Evolutionary conservation across 805 yeast species (phyloP).

Genomic region (Wickerhamiella dianesei): DNA sequence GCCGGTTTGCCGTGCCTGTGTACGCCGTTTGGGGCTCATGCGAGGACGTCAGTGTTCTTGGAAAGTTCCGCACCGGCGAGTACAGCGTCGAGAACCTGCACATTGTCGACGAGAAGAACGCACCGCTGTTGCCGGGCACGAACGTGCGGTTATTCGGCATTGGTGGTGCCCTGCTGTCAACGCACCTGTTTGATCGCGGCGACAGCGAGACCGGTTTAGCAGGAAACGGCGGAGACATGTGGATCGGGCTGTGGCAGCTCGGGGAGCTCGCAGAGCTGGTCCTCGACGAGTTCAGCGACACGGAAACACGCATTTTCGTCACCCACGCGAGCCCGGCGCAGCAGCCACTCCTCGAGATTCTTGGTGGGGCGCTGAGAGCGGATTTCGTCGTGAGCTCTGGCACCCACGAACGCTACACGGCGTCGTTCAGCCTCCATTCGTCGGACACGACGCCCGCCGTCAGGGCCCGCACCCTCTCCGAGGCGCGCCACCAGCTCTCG

Average conservation of each 20-base stretch:
- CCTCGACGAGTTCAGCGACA: conserved; percentile 26
- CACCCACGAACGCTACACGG: conserved; percentile 54
- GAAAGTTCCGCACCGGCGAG: conserved; percentile 44
- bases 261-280: conserved; percentile 48
- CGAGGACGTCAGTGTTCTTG: conserved; percentile 57
- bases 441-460: conserved; percentile 35
- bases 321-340: conserved; percentile 60
- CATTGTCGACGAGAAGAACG: conserved; percentile 41
- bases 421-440: conserved; percentile 55
- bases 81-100: conserved; percentile 43
- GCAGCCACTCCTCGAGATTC: conserved; percentile 54
- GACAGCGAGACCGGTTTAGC: conserved; percentile 35
- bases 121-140: conserved; percentile 24
- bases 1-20: conserved; percentile 42
- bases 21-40: conserved; percentile 67
- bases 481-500: conserved; percentile 2
- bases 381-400: conserved; percentile 66
- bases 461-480: conserved; percentile 4
- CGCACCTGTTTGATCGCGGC: conserved; percentile 56
- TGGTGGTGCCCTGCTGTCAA: conserved; percentile 58
- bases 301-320: conserved; percentile 46
- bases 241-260: conserved; percentile 60
- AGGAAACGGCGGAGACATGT: conserved; percentile 53
- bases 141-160: conserved; percentile 49
- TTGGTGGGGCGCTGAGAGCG: conserved; percentile 52